Evolutionary conservation across 768 basidiomycete species (phyloP), one percentile per base, ranked within the genome.

Genomic region (Lentinula aciculospora): DNA sequence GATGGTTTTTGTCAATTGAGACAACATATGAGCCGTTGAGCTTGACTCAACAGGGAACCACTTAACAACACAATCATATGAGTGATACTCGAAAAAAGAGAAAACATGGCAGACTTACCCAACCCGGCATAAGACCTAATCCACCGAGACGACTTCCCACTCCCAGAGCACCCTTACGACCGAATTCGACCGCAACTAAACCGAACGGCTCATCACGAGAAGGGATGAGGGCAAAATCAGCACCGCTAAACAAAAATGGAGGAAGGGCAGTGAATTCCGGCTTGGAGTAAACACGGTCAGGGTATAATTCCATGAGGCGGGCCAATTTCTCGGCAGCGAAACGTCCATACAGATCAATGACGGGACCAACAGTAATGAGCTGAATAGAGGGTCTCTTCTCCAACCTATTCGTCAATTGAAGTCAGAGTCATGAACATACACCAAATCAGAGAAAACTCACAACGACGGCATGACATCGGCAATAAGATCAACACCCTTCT

Each of bases 41-140:
- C 78, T 93, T 0, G 93, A 96, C 74, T 97, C 94, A 39, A 98
- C 94, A 56, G 94, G 94, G 81, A 94, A 97, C 94, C 94, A 98
- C 92, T 94, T 61, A 56, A 6, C 5, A 19, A 29, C 3, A 15
- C 15, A 36, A 3, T 9, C 32, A 60, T 36, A 32, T 56, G 6
- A 59, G 19, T 5, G 42, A 54, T 51, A 48, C 21, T 21, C 12
- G 21, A 8, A 21, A 6, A 44, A 13, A 15, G 42, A 59, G 19
- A 25, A 23, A 10, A 44, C 19, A 44, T 23, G 7, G 10, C 8
- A 19, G 1, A 80, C 88, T 66, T 68, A 94, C 92, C 94, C 94
- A 96, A 76, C 94, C 94, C 67, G 94, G 94, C 94, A 97, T 97
- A 59, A 97, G 76, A 72, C 94, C 94, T 44, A 97, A 80, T 78